phyloP scores from a whole-genome alignment of 257 asterid species.

The Handroanthus guayacan region DNA sequence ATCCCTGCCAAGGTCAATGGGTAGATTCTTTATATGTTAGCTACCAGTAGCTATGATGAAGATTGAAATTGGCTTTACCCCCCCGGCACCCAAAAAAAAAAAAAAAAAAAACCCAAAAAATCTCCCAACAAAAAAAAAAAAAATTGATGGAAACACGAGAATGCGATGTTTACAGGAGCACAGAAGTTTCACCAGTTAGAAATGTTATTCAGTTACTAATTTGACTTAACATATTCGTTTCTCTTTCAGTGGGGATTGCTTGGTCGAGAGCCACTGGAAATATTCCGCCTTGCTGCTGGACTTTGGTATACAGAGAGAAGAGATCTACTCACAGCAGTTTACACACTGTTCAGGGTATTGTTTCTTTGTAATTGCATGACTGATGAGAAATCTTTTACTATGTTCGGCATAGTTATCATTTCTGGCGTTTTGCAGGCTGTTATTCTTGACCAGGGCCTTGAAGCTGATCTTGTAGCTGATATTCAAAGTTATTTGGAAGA shows the following conservation, averaged over 20 bases:
- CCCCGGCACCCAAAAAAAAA: too few relatives aligned
- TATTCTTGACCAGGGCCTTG: constrained; percentile 91
- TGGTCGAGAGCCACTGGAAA: constrained; percentile 87
- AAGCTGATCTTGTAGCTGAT: constrained; percentile 76
- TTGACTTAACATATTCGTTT: constrained; percentile 19
- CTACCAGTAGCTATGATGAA: not conserved
- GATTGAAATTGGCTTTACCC: constrained; percentile 14
- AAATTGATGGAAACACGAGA: not conserved
- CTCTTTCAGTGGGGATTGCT: constrained; percentile 79
- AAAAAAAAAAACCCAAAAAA: too few relatives aligned
- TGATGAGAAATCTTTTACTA: not conserved
- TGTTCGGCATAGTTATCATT: constrained; percentile 10
- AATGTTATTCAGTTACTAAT: constrained; percentile 24
- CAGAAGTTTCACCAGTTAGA: not conserved
- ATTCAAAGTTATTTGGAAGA: constrained; percentile 76
- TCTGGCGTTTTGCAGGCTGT: constrained; percentile 68
- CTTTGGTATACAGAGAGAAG: constrained; percentile 97
- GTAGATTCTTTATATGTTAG: constrained; percentile 6
- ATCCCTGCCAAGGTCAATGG: not conserved
- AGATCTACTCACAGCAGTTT: constrained; percentile 86
- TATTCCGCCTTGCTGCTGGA: constrained; percentile 89
- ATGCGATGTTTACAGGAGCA: constrained; percentile 2
- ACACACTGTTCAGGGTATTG: constrained; percentile 78
- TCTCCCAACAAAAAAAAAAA: not conserved
- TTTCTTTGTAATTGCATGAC: constrained; percentile 40